Base-by-base conservation (phyloP, 148 eudicot genomes). In the Agrostemma githago region DNA sequence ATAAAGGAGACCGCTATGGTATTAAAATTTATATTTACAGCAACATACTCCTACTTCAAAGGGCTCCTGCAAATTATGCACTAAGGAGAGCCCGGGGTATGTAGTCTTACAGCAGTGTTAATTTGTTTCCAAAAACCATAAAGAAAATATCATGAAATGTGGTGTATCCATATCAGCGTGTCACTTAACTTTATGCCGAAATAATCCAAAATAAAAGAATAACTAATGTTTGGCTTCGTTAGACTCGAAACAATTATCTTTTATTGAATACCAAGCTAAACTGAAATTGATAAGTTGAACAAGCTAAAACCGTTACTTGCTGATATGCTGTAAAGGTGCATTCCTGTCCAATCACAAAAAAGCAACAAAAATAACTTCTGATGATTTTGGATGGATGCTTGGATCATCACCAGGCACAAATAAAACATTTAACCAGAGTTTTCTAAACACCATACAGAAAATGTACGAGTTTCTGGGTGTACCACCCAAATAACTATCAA, bases 291-390 rank as follows among this genome's bases (percentile, higher is more conserved):
- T 14, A 40, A 20, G 19, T 9, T 6, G 12, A 62, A 39, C 8
- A n/a, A 58, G 20, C 3, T 3, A 5, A 20, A 46, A 41, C 40
- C 62, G 94, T 85, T 89, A 93, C 98, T 86, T 82, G 84, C 92
- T 76, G 68, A 94, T 87, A 15, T 43, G 70, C 20, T 75, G 78
- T 79, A 94, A 67, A 26, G 86, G 74, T 4, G 82, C 75, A 73
- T 91, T 84, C 76, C 98, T 94, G 19, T 62, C 53, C 81, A 79
- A 63, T 38, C 71, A 75, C 38, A 72, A 40, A 72, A 14, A 62
- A 71, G 57, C 40, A 70, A 37, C 67, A 20, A 69, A 39, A 37
- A 61, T 37, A 39, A 66, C 17, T 21, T 8, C 11, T 8, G 46
- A n/a, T 44, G 56, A 43, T 67, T 42, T 67, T 17, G 53, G 53